These are phyloP conservation scores for Oryza longistaminata DNA, from an alignment of 176 grass and related monocot genomes.

Conservation along the genomic window DNA sequence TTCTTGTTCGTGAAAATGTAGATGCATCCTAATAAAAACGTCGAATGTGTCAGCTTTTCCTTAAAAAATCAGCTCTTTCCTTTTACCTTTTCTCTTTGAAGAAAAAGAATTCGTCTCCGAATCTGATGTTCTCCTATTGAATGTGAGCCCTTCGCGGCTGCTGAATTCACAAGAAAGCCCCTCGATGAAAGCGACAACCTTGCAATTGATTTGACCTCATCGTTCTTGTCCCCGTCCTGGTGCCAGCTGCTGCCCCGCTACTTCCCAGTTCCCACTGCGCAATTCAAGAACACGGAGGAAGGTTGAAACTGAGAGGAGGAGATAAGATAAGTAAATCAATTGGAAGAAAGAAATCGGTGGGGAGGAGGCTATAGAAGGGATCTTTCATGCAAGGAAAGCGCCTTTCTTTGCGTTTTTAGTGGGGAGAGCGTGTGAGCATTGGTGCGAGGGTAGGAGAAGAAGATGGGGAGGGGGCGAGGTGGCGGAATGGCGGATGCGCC, in stretches of 20 bases:
- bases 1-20: background rate
- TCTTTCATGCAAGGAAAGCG: background rate
- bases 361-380: background rate
- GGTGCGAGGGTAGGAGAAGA: background rate
- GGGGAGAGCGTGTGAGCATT: background rate
- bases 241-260: constrained; percentile 49
- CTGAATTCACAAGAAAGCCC: constrained; percentile 8
- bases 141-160: background rate
- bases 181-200: background rate
- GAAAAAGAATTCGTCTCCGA: background rate
- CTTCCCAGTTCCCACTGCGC: constrained; percentile 30
- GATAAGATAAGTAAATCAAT: background rate
- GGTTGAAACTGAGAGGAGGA: background rate
- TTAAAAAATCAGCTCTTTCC: background rate
- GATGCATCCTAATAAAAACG: background rate
- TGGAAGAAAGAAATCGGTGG: background rate
- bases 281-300: constrained; percentile 22
- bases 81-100: background rate
- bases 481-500: constrained; percentile 29
- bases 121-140: background rate
- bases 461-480: constrained; percentile 26
- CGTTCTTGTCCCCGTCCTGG: constrained; percentile 24
- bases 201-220: constrained; percentile 14
- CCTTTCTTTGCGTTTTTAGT: constrained; percentile 12
- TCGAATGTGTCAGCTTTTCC: background rate